These are phyloP conservation scores for Nicotiana knightiana DNA, from an alignment of 257 asterid species.

Conservation along the genomic window DNA sequence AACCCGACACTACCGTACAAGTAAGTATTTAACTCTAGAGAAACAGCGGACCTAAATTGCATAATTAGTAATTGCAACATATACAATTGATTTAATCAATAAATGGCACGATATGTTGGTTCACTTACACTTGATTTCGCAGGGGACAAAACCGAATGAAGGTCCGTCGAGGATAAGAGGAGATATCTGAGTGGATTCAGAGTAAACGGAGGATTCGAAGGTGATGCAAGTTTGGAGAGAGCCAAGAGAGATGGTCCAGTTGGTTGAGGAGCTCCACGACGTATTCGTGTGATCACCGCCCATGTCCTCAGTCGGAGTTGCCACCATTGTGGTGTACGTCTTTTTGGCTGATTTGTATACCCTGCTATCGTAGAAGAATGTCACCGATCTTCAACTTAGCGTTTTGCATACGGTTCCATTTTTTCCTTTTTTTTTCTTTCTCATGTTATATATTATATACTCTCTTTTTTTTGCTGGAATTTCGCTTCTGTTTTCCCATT, in stretches of 20 bases:
- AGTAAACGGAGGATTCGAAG: slow-evolving; percentile 49
- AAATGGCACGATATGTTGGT: not conserved
- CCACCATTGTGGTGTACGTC: not conserved
- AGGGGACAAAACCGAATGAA: slow-evolving; percentile 46
- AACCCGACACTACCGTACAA: not conserved
- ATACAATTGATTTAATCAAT: not conserved
- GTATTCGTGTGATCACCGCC: not conserved
- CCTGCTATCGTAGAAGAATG: not conserved
- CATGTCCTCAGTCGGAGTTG: not conserved
- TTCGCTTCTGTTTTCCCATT: no score
- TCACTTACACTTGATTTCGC: slow-evolving; percentile 69
- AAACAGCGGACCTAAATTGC: not conserved
- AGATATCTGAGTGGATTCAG: slow-evolving; percentile 24
- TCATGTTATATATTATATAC: no score
- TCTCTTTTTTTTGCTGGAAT: no score
- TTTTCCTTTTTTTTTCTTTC: not conserved
- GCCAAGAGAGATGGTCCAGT: slow-evolving; percentile 62
- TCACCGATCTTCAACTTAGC: not conserved
- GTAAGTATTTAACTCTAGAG: not conserved
- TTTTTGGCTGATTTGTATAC: not conserved
- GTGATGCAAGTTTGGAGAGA: slow-evolving; percentile 42
- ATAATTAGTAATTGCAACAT: not conserved
- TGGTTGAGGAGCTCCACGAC: slow-evolving; percentile 45
- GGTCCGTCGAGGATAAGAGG: slow-evolving; percentile 51
- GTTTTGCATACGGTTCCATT: not conserved